Conservation (phyloP, 73 alveolate genomes). For the Paraurostyla sp. region DNA sequence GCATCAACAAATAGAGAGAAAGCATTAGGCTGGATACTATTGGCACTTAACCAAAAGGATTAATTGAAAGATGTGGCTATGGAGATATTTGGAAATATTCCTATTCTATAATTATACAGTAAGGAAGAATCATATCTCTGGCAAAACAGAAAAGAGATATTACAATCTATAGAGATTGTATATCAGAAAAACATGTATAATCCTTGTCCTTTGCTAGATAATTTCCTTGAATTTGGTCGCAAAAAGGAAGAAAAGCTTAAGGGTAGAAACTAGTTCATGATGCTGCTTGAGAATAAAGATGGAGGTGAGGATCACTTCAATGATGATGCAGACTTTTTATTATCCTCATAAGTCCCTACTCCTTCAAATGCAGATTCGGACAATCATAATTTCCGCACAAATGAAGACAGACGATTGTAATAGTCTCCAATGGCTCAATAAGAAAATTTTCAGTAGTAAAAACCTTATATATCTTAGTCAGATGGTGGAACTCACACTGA, state of each 20-base stretch:
- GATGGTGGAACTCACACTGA: neutral
- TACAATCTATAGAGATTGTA: neutral
- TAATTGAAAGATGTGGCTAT: neutral
- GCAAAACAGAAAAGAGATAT: constrained; percentile 18
- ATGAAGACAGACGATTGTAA: too few relatives aligned
- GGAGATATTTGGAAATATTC: constrained; percentile 17
- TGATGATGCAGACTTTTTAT: too few relatives aligned
- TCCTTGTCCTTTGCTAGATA: constrained; percentile 27
- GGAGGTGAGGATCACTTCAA: neutral
- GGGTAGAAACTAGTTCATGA: neutral
- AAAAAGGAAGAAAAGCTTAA: constrained; percentile 30
- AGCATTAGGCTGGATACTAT: constrained; percentile 46
- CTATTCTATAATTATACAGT: neutral
- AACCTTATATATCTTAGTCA: neutral
- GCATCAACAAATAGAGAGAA: constrained; percentile 34
- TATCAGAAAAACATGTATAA: neutral
- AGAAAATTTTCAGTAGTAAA: too few relatives aligned
- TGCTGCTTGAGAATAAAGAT: neutral
- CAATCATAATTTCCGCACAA: too few relatives aligned
- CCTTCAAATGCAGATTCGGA: too few relatives aligned
- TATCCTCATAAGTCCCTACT: too few relatives aligned
- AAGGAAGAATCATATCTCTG: constrained; percentile 34
- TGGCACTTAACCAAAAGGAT: constrained; percentile 22
- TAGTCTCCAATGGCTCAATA: too few relatives aligned
- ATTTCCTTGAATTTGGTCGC: neutral